phyloP scores from a whole-genome alignment of 805 yeast genomes.

The Metschnikowia arizonensis region DNA sequence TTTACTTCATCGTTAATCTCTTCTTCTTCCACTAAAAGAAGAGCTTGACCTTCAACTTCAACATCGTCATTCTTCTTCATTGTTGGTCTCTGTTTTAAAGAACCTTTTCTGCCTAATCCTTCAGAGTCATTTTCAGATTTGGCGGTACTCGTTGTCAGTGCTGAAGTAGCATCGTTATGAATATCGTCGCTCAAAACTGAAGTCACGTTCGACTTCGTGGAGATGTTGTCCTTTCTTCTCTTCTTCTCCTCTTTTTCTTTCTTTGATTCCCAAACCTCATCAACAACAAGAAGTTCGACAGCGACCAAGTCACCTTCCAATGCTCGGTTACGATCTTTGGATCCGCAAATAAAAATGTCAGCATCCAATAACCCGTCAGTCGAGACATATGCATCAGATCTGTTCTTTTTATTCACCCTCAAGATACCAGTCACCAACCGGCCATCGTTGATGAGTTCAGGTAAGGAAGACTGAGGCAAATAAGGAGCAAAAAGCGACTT shows the following conservation, averaged over 20 bases:
- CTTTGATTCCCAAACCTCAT: constrained; percentile 96
- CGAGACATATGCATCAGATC: constrained; percentile 97
- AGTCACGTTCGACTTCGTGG: constrained; percentile 30
- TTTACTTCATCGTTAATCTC: constrained; percentile 89
- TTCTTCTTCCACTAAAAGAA: constrained; percentile 88
- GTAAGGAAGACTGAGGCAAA: constrained; percentile 87
- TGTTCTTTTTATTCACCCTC: constrained; percentile 91
- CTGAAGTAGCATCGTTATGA: constrained; percentile 75
- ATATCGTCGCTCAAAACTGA: constrained; percentile 58
- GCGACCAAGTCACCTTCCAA: constrained; percentile 96
- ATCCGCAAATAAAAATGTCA: constrained; percentile 95
- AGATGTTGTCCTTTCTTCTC: constrained; percentile 68
- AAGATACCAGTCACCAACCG: constrained; percentile 86
- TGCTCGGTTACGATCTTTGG: constrained; percentile 96
- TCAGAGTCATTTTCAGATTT: constrained; percentile 32
- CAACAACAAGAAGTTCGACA: constrained; percentile 87
- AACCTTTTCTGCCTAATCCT: constrained; percentile 68
- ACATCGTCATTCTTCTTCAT: constrained; percentile 98
- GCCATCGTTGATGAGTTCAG: constrained; percentile 85
- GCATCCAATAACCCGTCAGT: constrained; percentile 95
- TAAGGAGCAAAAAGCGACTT: constrained; percentile 94
- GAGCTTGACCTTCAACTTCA: constrained; percentile 96
- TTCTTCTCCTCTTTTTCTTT: constrained; percentile 97
- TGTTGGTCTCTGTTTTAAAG: constrained; percentile 90
- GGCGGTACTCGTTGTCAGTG: constrained; percentile 33